Conservation (phyloP, 2,329 filamentous ascomycete genomes). For the Didymella sp. region DNA sequence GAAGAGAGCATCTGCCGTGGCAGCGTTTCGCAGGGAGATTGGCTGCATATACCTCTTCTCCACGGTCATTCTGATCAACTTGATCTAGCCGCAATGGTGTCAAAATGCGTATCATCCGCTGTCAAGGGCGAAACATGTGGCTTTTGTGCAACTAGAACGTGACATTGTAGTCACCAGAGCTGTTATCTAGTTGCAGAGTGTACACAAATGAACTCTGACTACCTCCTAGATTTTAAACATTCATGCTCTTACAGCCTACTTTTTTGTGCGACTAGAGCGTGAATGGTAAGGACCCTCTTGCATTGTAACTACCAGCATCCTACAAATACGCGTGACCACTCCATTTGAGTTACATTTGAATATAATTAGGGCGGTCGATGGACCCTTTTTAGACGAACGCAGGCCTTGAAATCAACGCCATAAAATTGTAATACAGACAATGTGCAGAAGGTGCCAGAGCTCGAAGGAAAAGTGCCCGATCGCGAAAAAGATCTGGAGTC, state of each 20-base stretch:
- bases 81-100: background rate
- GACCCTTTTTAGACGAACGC: conserved; percentile 4
- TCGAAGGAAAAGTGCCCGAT: background rate
- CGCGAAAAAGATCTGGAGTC: background rate
- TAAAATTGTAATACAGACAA: conserved; percentile 8
- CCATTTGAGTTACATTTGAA: background rate
- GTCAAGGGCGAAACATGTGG: background rate
- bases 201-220: no score
- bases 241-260: no score
- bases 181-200: no score
- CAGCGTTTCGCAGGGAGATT: no score
- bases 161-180: no score
- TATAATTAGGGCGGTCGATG: conserved; percentile 3
- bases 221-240: no score
- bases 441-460: background rate
- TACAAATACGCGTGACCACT: conserved; percentile 8
- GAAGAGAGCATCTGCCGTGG: no score
- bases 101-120: background rate
- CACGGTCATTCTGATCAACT: background rate
- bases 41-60: no score
- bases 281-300: background rate
- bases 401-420: background rate
- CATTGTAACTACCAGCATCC: conserved; percentile 10
- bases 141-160: background rate
- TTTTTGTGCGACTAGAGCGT: no score